phyloP scores from a whole-genome alignment of 441 rosid species.

The Gossypium lobatum region DNA sequence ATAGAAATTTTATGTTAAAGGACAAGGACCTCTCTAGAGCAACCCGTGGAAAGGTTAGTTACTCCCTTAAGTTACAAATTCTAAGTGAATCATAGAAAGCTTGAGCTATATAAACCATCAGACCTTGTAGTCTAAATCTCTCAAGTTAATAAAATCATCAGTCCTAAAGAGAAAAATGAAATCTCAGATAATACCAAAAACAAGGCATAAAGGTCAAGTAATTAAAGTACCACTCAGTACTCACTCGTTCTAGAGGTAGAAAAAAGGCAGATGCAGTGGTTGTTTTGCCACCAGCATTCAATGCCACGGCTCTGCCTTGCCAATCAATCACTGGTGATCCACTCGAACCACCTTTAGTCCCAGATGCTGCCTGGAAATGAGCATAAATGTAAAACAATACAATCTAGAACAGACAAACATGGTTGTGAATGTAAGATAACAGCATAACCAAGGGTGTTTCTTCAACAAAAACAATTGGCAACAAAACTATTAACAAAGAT shows the following conservation, averaged over 20 bases:
- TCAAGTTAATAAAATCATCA: neutral
- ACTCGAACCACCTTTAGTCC: slow-evolving; percentile 98
- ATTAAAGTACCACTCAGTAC: slow-evolving; percentile 39
- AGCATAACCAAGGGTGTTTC: neutral
- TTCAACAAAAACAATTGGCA: neutral
- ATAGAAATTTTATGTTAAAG: neutral
- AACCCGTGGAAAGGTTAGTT: neutral
- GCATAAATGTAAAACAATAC: slow-evolving; percentile 9
- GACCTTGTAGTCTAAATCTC: neutral
- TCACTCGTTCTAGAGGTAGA: slow-evolving; percentile 81
- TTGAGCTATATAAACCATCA: neutral
- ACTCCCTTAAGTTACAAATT: neutral
- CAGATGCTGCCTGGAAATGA: slow-evolving; percentile 81
- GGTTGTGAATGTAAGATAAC: neutral
- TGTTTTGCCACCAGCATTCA: slow-evolving; percentile 94
- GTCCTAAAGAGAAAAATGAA: neutral
- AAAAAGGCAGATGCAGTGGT: slow-evolving; percentile 89
- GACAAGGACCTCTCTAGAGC: neutral
- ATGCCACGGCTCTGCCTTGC: slow-evolving; percentile 94
- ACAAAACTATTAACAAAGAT: neutral
- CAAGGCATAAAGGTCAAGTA: slow-evolving; percentile 1
- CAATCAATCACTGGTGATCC: slow-evolving; percentile 97
- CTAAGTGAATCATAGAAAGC: neutral
- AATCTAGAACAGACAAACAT: slow-evolving; percentile 1
- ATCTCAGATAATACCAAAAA: slow-evolving; percentile 6